phyloP scores from a whole-genome alignment of 2,329 filamentous ascomycete genomes.

The Phyllosticta ampelicida region DNA sequence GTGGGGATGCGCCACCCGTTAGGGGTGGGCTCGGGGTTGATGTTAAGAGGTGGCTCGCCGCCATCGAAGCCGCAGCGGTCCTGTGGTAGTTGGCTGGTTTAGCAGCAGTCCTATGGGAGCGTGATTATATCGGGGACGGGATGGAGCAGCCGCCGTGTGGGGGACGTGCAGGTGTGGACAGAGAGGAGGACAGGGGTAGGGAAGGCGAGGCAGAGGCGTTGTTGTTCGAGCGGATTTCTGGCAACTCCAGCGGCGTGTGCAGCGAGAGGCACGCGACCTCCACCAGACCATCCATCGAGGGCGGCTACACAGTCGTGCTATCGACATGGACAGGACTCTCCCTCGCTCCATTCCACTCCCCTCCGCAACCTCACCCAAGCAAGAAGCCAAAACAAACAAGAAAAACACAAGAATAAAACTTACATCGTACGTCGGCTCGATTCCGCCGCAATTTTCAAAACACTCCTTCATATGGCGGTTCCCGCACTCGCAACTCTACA shows the following conservation, averaged over 20 bases:
- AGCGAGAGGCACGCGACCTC: no score
- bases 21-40: not conserved
- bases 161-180: no score
- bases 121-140: not conserved
- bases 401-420: not conserved
- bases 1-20: no score
- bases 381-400: not conserved
- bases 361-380: not conserved
- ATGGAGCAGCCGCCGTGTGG: no score
- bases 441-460: not conserved
- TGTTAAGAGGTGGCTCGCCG: not conserved
- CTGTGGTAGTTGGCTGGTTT: not conserved
- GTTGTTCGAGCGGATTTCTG: no score
- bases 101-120: not conserved
- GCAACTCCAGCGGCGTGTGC: no score
- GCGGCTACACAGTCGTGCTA: no score
- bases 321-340: no score
- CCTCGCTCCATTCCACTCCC: no score
- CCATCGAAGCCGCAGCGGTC: not conserved
- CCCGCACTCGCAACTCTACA: not conserved
- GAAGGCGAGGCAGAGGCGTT: no score
- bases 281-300: no score
- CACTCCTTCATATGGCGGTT: not conserved
- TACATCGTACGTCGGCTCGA: slow-evolving; percentile 1
- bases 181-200: no score